phyloP scores from a whole-genome alignment of 805 yeast genomes.

The Saturnispora gosingensis region DNA sequence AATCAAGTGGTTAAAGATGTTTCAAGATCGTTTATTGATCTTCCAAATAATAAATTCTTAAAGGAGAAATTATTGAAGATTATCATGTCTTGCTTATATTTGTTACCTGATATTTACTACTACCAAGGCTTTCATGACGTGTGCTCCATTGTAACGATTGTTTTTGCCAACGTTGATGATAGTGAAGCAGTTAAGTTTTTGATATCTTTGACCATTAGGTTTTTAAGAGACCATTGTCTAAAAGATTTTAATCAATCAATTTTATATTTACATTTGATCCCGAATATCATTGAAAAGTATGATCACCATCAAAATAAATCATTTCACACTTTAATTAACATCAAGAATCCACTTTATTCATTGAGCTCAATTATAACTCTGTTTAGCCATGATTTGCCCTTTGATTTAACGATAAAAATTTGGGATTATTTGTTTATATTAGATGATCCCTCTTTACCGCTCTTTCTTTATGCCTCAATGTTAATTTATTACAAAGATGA shows the following conservation, averaged over 20 bases:
- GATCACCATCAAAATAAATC: slow-evolving; percentile 31
- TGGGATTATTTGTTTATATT: slow-evolving; percentile 63
- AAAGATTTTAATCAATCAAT: slow-evolving; percentile 57
- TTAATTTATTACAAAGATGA: slow-evolving; percentile 37
- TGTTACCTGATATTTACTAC: slow-evolving; percentile 55
- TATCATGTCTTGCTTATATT: slow-evolving; percentile 47
- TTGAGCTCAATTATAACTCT: slow-evolving; percentile 71
- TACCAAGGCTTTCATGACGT: slow-evolving; percentile 94
- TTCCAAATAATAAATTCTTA: slow-evolving; percentile 25
- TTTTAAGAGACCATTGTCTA: slow-evolving; percentile 81
- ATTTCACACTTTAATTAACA: slow-evolving; percentile 33
- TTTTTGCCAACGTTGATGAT: slow-evolving; percentile 28
- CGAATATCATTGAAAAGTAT: slow-evolving; percentile 41
- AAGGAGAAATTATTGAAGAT: slow-evolving; percentile 34
- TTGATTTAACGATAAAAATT: slow-evolving; percentile 42
- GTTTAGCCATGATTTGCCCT: slow-evolving; percentile 60
- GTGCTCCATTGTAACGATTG: slow-evolving; percentile 54
- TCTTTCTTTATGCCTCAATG: slow-evolving; percentile 55
- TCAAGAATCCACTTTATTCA: slow-evolving; percentile 52
- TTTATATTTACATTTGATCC: slow-evolving; percentile 56
- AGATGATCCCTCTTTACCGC: slow-evolving; percentile 41
- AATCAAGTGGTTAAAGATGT: slow-evolving; percentile 75
- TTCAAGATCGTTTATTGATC: slow-evolving; percentile 52
- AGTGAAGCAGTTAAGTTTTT: slow-evolving; percentile 36
- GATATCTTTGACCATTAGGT: slow-evolving; percentile 46